Conservation (phyloP, 768 basidiomycete genomes). For the Butyriboletus loyo region DNA sequence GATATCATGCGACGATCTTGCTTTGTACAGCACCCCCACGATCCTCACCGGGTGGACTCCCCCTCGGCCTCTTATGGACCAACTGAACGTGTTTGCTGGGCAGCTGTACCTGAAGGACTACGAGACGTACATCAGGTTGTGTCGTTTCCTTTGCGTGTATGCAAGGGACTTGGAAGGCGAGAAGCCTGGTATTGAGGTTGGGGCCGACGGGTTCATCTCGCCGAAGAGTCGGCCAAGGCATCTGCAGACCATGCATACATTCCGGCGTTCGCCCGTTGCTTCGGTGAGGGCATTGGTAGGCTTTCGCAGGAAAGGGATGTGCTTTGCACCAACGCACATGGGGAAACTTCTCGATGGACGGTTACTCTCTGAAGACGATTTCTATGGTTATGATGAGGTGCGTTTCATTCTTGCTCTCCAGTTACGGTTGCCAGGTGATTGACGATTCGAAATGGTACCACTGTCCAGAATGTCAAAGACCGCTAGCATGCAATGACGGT, state of each 20-base stretch:
- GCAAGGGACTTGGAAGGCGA: constrained; percentile 11
- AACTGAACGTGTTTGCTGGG: neutral
- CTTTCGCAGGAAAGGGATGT: constrained; percentile 40
- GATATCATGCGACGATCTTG: constrained; percentile 36
- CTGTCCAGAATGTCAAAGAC: neutral
- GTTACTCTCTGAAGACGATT: constrained; percentile 16
- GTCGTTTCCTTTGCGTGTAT: constrained; percentile 3
- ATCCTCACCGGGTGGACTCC: neutral
- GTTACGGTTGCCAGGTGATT: neutral
- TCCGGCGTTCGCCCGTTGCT: constrained; percentile 37
- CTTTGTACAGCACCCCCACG: constrained; percentile 9
- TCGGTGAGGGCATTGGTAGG: constrained; percentile 20
- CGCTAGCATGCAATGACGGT: neutral
- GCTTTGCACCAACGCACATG: constrained; percentile 39
- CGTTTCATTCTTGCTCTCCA: neutral
- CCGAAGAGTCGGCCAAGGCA: constrained; percentile 11
- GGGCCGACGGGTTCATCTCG: constrained; percentile 22
- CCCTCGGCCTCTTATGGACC: neutral
- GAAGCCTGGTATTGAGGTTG: constrained; percentile 2
- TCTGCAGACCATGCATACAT: constrained; percentile 15
- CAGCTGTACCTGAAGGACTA: neutral
- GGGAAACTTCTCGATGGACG: constrained; percentile 37
- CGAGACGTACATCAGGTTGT: neutral
- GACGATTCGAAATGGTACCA: neutral
- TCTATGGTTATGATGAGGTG: neutral